Base-by-base conservation (phyloP, 2,329 filamentous ascomycete species). In the Monosporascus sp. region DNA sequence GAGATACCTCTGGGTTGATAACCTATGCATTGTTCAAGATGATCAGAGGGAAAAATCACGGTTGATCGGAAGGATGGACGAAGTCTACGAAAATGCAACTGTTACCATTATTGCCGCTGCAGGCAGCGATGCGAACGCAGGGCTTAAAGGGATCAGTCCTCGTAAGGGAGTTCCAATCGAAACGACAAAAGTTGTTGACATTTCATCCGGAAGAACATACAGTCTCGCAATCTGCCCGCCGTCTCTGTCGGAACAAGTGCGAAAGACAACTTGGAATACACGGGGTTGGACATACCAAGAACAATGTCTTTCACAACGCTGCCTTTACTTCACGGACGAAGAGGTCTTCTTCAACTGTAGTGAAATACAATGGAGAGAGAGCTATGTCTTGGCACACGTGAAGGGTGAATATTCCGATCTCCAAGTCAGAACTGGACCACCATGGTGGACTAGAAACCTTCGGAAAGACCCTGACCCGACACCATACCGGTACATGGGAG, bases 251-350 rank as follows among this genome's bases (percentile, higher is more conserved):
- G 41, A 44, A 24, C 7, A 44, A 9, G 41, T 44, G 3, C n/a
- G 41, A 5, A 44, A 9, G 6, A 3, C n/a, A 44, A 25, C 8
- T 9, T 44, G 41, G 41, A 5, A 25, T 20, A 20, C 41, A 14
- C 47, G 54, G n/a, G 54, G 54, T 6, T 59, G 57, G 57, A 55
- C 55, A 22, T 52, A 55, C 24, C 57, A 59, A 44, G 57, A 59
- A 51, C 55, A 53, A 24, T 43, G 25, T 14, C 52, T 59, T 11
- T 58, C 57, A 9, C 53, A 52, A 20, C 55, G 57, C 7, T 50
- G 47, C 24, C 37, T 58, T 3, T 52, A 56, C 53, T 57, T 59
- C 22, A 49, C 51, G 6, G 14, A 18, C 18, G 47, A 50, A 15
- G 41, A 44, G 14, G 5, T 5, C 20, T 44, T 44, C 11, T 44